Evolutionary conservation across 2,329 filamentous ascomycete genomes (phyloP).

Genomic region (Atkinsonella hypoxylon): DNA sequence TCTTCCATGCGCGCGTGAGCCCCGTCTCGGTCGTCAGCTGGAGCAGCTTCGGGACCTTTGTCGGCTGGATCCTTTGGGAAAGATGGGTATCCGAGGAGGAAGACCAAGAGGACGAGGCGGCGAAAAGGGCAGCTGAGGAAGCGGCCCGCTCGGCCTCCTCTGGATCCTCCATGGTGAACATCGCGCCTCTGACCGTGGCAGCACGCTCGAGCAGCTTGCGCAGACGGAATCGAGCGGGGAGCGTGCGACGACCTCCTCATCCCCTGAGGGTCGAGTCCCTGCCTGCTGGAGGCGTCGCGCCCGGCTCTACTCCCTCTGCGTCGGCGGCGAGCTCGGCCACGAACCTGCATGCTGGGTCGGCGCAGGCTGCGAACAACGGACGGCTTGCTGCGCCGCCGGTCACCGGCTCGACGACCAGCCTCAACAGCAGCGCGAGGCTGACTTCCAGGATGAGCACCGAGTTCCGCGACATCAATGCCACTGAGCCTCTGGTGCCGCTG

Average conservation of each 20-base stretch:
- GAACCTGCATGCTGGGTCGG: conserved; percentile 22
- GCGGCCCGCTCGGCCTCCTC: not conserved
- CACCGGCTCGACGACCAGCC: conserved; percentile 36
- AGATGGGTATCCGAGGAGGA: conserved; percentile 71
- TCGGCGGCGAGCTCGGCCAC: conserved; percentile 34
- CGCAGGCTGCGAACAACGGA: conserved; percentile 14
- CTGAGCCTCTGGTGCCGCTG: conserved; percentile 16
- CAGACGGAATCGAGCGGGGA: conserved; percentile 23
- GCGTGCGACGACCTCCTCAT: conserved; percentile 23
- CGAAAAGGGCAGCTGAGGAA: conserved; percentile 19
- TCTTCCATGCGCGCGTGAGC: conserved; percentile 76
- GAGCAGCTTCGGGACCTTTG: conserved; percentile 68
- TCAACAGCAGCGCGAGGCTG: conserved; percentile 7
- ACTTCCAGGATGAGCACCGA: conserved; percentile 19
- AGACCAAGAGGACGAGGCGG: conserved; percentile 31
- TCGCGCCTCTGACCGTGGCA: not conserved
- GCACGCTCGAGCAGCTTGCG: conserved; percentile 21
- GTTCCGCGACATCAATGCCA: conserved; percentile 10
- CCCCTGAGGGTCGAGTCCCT: conserved; percentile 17
- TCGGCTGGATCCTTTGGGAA: conserved; percentile 88
- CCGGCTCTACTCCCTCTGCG: conserved; percentile 14
- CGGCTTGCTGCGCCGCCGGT: conserved; percentile 32
- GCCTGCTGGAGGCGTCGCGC: conserved; percentile 12
- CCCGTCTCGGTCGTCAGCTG: conserved; percentile 81
- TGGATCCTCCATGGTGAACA: not conserved